These are phyloP conservation scores for Echeveria elegans DNA, from an alignment of 164 flowering plant genomes.

Conservation along the genomic window DNA sequence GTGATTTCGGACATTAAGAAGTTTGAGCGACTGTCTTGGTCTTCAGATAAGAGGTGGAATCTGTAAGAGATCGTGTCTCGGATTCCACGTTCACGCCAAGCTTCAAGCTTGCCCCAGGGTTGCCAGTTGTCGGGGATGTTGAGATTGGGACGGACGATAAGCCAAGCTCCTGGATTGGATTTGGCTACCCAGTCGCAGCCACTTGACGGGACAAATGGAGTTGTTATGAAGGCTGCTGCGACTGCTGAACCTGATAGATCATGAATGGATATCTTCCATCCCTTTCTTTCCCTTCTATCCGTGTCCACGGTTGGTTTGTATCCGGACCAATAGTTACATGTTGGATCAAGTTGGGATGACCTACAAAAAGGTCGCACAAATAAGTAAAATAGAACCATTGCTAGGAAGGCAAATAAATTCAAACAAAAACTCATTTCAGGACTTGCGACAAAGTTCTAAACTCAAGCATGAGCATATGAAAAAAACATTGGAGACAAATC, in stretches of 20 bases:
- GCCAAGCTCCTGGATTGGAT: slow-evolving; percentile 94
- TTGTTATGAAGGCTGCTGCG: slow-evolving; percentile 91
- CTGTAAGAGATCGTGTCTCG: slow-evolving; percentile 62
- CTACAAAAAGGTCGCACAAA: no score
- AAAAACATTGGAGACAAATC: no score
- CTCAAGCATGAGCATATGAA: no score
- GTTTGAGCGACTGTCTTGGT: slow-evolving; percentile 40
- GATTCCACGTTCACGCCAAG: slow-evolving; percentile 81
- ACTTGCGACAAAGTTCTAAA: no score
- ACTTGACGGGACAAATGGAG: slow-evolving; percentile 86
- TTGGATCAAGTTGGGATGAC: slow-evolving; percentile 55
- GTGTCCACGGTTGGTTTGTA: slow-evolving; percentile 31
- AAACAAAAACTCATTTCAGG: no score
- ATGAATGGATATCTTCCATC: slow-evolving; percentile 89
- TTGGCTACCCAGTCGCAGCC: slow-evolving; percentile 88
- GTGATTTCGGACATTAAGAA: slow-evolving; percentile 61
- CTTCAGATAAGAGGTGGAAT: slow-evolving; percentile 59
- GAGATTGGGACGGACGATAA: slow-evolving; percentile 65
- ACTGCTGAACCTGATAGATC: slow-evolving; percentile 92
- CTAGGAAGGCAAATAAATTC: no score
- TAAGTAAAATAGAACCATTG: no score
- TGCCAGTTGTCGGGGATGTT: slow-evolving; percentile 69
- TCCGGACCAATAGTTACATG: slow-evolving; percentile 43
- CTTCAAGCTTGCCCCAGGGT: slow-evolving; percentile 95
- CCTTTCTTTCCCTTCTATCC: slow-evolving; percentile 74